These are phyloP conservation scores for Trichosanthes cucumerina DNA, from an alignment of 306 rosid species.

Conservation along the genomic window DNA sequence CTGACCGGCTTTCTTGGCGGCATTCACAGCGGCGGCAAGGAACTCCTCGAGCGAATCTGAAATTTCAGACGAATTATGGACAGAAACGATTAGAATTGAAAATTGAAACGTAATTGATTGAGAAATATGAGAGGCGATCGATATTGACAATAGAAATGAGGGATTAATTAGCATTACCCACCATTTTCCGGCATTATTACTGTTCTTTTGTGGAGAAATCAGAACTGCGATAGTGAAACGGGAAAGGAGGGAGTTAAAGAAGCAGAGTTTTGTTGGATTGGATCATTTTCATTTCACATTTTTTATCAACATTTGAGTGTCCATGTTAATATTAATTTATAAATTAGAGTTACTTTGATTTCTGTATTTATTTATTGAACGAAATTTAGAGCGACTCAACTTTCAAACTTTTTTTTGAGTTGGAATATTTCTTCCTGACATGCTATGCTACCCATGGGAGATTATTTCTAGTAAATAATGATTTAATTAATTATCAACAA, in stretches of 20 bases:
- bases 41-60: constrained; percentile 48
- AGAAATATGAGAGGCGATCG: not conserved
- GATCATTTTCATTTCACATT: no score
- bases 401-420: no score
- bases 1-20: constrained; percentile 78
- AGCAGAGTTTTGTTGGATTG: not conserved
- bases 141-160: no score
- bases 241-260: not conserved
- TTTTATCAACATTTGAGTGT: no score
- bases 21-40: constrained; percentile 70
- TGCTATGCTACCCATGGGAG: no score
- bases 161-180: not conserved
- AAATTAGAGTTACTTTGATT: no score
- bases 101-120: not conserved
- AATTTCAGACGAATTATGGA: not conserved
- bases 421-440: no score
- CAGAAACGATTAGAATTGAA: not conserved
- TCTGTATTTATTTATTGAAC: no score
- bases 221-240: not conserved
- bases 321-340: no score
- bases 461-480: no score
- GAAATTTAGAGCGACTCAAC: no score
- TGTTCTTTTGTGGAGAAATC: not conserved
- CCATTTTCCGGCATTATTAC: not conserved
- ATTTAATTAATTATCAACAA: no score